Percentiles rank a stretch among this genome's conserved stretches.
These are phyloP conservation scores for Pyrenula aspistea DNA, from an alignment of 495 filamentous ascomycete genomes.

Conservation along the genomic window DNA sequence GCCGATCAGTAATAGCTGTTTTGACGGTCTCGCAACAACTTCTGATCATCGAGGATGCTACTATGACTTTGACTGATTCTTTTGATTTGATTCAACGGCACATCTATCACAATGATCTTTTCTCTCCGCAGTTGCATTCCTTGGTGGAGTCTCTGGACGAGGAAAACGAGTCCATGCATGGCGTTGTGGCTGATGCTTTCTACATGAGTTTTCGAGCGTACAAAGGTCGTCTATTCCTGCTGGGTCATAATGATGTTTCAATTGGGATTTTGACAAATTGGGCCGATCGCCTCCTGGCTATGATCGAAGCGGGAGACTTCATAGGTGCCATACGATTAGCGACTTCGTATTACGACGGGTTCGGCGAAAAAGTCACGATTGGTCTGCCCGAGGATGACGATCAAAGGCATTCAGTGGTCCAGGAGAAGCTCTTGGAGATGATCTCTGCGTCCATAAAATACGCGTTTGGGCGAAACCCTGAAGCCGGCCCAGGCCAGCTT, in stretches of 20 bases:
- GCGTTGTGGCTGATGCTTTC: conserved; percentile 93
- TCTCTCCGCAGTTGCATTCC: conserved; percentile 68
- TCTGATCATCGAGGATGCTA: conserved; percentile 81
- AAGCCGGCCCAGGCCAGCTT: conserved; percentile 35
- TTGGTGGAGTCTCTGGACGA: conserved; percentile 84
- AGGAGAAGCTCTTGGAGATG: conserved; percentile 84
- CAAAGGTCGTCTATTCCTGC: conserved; percentile 83
- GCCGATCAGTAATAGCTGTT: conserved; percentile 81
- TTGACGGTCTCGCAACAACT: conserved; percentile 88
- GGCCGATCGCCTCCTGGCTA: conserved; percentile 90
- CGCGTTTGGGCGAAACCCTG: conserved; percentile 56
- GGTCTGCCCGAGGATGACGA: conserved; percentile 79
- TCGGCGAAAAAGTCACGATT: conserved; percentile 81
- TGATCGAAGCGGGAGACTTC: conserved; percentile 93
- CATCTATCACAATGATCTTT: conserved; percentile 82
- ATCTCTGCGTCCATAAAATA: conserved; percentile 88
- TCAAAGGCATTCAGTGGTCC: conserved; percentile 68
- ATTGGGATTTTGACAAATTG: conserved; percentile 90
- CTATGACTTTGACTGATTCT: conserved; percentile 81
- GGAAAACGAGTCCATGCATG: conserved; percentile 81
- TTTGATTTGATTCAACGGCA: conserved; percentile 87
- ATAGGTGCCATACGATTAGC: conserved; percentile 83
- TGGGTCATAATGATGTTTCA: conserved; percentile 81
- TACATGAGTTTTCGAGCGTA: conserved; percentile 95
- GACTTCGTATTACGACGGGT: conserved; percentile 81